A percentile compares a stretch with the other conserved stretches of the same genome.
These are phyloP conservation scores for Phytopythium kandeliae DNA, from an alignment of 352 stramenopile species.

Conservation along the genomic window DNA sequence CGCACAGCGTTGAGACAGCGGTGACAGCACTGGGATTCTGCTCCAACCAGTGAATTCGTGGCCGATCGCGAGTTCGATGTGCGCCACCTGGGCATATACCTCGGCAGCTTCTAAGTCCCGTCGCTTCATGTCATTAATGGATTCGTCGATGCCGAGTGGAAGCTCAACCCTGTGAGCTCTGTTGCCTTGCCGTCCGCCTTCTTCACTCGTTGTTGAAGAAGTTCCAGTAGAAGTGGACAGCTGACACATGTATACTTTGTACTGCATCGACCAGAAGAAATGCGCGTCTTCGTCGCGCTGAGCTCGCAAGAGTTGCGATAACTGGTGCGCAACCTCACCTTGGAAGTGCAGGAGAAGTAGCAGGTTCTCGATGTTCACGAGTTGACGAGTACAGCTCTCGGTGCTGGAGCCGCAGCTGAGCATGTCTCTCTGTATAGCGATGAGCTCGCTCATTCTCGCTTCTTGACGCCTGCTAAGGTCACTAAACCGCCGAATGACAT, in stretches of 20 bases:
- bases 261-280: slow-evolving; percentile 41
- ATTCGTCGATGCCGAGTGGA: background rate
- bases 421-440: background rate
- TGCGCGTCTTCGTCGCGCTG: slow-evolving; percentile 15
- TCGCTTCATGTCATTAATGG: background rate
- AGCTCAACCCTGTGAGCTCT: background rate
- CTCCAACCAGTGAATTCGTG: slow-evolving; percentile 39
- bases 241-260: slow-evolving; percentile 17
- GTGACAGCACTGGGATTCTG: slow-evolving; percentile 29
- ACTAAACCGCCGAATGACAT: background rate
- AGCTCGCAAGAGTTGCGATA: slow-evolving; percentile 11
- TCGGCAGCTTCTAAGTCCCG: slow-evolving; percentile 12
- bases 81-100: slow-evolving; percentile 24
- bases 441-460: background rate
- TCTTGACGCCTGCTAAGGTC: background rate
- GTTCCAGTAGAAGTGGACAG: background rate
- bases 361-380: slow-evolving; percentile 18
- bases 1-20: slow-evolving; percentile 42
- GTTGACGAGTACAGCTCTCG: background rate
- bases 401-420: background rate
- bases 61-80: slow-evolving; percentile 36
- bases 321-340: slow-evolving; percentile 7
- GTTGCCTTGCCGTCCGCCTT: background rate
- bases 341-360: slow-evolving; percentile 24
- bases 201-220: background rate